A percentile compares a stretch with the other conserved stretches of the same genome.
These are phyloP conservation scores for Parathielavia appendiculata DNA, from an alignment of 495 filamentous ascomycete species.

Conservation along the genomic window DNA sequence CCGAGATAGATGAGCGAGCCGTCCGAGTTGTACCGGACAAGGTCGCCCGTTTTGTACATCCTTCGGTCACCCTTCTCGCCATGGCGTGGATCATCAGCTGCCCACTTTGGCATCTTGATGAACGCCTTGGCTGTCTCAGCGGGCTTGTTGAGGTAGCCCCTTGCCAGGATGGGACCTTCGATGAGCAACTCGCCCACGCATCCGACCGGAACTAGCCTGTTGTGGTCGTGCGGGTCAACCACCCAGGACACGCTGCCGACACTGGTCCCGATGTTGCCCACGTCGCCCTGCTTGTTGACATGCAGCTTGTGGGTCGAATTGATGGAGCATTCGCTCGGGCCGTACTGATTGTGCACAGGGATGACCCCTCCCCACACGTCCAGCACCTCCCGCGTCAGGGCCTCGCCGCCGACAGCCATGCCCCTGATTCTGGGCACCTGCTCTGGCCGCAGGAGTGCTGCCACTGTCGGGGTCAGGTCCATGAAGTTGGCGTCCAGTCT, in stretches of 20 bases:
- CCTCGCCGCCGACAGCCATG: constrained; percentile 27
- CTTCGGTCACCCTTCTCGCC: not conserved
- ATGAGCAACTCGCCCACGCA: constrained; percentile 72
- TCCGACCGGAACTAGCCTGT: constrained; percentile 59
- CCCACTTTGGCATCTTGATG: constrained; percentile 26
- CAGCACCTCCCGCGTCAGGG: constrained; percentile 20
- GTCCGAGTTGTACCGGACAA: constrained; percentile 51
- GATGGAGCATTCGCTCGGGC: constrained; percentile 46
- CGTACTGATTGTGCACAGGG: constrained; percentile 50
- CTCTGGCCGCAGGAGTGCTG: constrained; percentile 14
- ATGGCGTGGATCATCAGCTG: not conserved
- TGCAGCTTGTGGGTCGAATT: constrained; percentile 22
- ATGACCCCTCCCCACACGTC: constrained; percentile 28
- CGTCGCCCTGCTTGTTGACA: constrained; percentile 5
- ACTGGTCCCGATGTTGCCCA: constrained; percentile 20
- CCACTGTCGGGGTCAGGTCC: constrained; percentile 27
- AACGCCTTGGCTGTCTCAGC: constrained; percentile 54
- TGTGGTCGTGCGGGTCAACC: constrained; percentile 54
- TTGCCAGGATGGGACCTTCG: constrained; percentile 49
- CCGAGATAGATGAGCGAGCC: constrained; percentile 49
- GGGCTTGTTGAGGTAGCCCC: constrained; percentile 66
- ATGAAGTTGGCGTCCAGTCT: constrained; percentile 21
- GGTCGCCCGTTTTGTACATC: constrained; percentile 58
- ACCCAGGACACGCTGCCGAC: constrained; percentile 37
- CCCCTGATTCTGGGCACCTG: constrained; percentile 23